phyloP scores from a whole-genome alignment of 257 asterid genomes.

The Ilex asprella region DNA sequence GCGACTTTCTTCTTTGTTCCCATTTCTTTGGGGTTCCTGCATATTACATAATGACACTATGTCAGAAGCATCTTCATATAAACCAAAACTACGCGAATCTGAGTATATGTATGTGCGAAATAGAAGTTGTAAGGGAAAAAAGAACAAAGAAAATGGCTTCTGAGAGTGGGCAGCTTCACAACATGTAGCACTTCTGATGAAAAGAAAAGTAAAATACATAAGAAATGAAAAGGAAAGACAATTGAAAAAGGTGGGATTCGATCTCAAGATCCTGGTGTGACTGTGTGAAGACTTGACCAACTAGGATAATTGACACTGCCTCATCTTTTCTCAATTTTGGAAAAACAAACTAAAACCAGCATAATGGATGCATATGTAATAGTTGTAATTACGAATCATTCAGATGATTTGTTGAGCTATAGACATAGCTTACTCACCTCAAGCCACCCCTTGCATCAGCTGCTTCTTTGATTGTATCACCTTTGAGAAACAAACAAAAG shows the following conservation, averaged over 20 bases:
- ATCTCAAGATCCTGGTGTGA: too few species aligned
- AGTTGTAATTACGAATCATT: neutral
- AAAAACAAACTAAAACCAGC: too few species aligned
- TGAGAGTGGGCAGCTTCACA: neutral
- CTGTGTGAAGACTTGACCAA: too few species aligned
- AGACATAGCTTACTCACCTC: constrained; percentile 34
- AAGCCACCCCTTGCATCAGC: constrained; percentile 20
- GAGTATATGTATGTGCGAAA: neutral
- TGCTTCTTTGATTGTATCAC: constrained; percentile 34
- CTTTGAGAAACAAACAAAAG: constrained; percentile 26
- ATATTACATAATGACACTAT: constrained; percentile 8
- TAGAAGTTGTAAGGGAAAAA: neutral
- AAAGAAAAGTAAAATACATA: neutral
- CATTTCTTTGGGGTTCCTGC: constrained; percentile 23
- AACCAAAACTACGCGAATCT: neutral
- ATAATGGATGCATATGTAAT: neutral
- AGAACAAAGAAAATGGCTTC: neutral
- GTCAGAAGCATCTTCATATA: neutral
- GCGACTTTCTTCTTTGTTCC: constrained; percentile 24
- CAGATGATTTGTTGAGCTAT: neutral
- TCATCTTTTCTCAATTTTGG: too few species aligned
- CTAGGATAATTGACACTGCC: too few species aligned
- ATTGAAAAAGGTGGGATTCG: too few species aligned
- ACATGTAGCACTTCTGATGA: neutral
- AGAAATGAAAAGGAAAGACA: too few species aligned